Percentiles rank a stretch among this genome's conserved stretches.
Evolutionary conservation across 2,329 filamentous ascomycete genomes (phyloP).

Genomic region (Aspergillus tanneri): DNA sequence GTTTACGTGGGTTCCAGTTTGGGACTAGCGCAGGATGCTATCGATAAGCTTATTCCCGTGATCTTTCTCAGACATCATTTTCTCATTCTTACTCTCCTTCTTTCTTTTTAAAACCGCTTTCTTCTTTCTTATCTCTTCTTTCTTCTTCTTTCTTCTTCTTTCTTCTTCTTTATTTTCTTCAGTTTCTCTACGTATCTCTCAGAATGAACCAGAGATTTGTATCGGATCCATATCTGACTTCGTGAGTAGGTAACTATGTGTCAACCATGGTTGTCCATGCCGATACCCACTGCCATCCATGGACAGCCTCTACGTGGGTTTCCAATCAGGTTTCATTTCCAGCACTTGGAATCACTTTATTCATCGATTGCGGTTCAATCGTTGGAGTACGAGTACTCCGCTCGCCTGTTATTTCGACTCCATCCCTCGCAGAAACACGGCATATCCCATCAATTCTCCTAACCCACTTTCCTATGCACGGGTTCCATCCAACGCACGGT

Average conservation of each 20-base stretch:
- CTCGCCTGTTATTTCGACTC: background rate
- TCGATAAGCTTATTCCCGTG: constrained; percentile 42
- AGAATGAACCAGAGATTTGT: no score
- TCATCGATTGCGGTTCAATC: no score
- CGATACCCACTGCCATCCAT: background rate
- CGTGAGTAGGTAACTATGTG: no score
- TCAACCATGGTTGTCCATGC: background rate
- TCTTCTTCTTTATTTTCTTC: constrained; percentile 29
- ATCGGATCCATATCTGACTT: no score
- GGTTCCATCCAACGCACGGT: background rate
- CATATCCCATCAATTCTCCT: background rate
- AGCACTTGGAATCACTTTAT: background rate
- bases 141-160: constrained; percentile 8
- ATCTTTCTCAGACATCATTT: background rate
- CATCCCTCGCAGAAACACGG: background rate
- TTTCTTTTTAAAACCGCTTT: background rate
- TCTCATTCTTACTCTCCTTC: constrained; percentile 39
- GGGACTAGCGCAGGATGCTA: constrained; percentile 39
- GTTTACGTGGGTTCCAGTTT: constrained; percentile 40
- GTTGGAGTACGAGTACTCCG: no score
- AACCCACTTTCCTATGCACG: background rate
- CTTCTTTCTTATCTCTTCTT: background rate
- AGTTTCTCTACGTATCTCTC: constrained; percentile 1
- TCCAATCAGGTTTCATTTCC: background rate
- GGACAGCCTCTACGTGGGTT: background rate